Percentiles rank a stretch among this genome's conserved stretches.
These are phyloP conservation scores for Brettanomyces bruxellensis DNA, from an alignment of 805 yeast species.

Conservation along the genomic window DNA sequence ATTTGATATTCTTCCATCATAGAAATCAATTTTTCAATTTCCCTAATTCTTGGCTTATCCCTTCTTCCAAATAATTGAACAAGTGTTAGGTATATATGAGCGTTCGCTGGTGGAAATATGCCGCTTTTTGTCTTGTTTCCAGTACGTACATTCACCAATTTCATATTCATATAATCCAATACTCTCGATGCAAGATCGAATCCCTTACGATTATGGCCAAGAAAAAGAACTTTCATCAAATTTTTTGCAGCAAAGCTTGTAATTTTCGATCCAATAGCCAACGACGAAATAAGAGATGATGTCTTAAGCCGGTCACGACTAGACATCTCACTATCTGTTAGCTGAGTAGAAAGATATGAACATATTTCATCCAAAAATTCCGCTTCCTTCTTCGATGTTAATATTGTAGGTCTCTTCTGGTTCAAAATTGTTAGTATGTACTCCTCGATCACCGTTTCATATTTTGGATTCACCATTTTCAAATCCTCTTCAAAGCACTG, in stretches of 20 bases:
- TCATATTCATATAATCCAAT: constrained; percentile 22
- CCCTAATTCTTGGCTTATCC: constrained; percentile 14
- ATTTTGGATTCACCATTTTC: constrained; percentile 3
- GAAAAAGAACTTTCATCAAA: constrained; percentile 15
- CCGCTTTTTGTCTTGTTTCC: constrained; percentile 7
- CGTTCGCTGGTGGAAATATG: constrained; percentile 28
- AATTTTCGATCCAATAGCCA: constrained; percentile 12
- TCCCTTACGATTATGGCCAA: constrained; percentile 13
- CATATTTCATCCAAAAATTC: constrained; percentile 13
- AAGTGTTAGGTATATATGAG: constrained; percentile 34
- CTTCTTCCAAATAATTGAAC: constrained; percentile 27
- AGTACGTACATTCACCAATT: constrained; percentile 1
- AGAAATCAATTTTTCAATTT: constrained; percentile 22
- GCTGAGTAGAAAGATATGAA: constrained; percentile 3
- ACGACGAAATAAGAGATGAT: constrained; percentile 9
- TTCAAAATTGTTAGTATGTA: constrained; percentile 12
- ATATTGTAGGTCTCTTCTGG: constrained; percentile 3
- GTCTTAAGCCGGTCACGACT: constrained; percentile 5
- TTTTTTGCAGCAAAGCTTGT: constrained; percentile 19
- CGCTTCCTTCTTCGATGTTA: constrained; percentile 14
- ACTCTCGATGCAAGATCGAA: constrained; percentile 24
- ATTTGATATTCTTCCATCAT: constrained; percentile 24
- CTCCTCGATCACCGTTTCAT: constrained; percentile 9
- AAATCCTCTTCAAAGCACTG: constrained; percentile 8
- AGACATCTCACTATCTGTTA: constrained; percentile 1